A percentile compares a stretch with the other conserved stretches of the same genome.
Conservation (phyloP, 345 rosid genomes). For the Erysimum cheiranthoides region DNA sequence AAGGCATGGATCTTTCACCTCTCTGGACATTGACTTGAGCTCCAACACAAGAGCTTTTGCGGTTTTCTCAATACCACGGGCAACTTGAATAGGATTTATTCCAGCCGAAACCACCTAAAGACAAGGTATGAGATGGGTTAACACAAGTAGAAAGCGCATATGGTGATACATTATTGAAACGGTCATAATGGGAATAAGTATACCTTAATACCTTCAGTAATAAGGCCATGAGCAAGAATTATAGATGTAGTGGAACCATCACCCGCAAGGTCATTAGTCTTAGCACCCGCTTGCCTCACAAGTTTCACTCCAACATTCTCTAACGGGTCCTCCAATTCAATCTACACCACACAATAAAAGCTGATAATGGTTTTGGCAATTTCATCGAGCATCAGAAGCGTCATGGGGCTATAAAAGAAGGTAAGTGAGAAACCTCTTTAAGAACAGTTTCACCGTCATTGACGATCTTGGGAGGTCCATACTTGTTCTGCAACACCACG, state of each 20-base stretch:
- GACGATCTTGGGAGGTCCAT: slow-evolving; percentile 94
- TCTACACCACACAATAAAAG: slow-evolving; percentile 51
- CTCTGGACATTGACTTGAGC: slow-evolving; percentile 87
- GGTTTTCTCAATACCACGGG: slow-evolving; percentile 85
- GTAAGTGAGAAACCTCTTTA: slow-evolving; percentile 58
- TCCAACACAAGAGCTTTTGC: slow-evolving; percentile 78
- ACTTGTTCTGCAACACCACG: slow-evolving; percentile 88
- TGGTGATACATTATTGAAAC: not conserved
- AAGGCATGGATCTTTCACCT: slow-evolving; percentile 52
- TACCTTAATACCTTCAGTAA: slow-evolving; percentile 87
- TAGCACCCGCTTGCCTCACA: slow-evolving; percentile 98
- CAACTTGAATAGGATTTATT: slow-evolving; percentile 77
- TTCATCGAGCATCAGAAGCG: slow-evolving; percentile 30
- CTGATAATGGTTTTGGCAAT: slow-evolving; percentile 16
- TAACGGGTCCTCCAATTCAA: slow-evolving; percentile 88
- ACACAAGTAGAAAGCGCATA: slow-evolving; percentile 19
- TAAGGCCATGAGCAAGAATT: slow-evolving; percentile 88
- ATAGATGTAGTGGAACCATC: slow-evolving; percentile 96
- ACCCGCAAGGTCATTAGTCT: slow-evolving; percentile 91
- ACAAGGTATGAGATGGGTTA: slow-evolving; percentile 20
- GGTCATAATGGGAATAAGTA: slow-evolving; percentile 27
- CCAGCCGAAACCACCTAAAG: slow-evolving; percentile 86
- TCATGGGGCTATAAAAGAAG: not conserved
- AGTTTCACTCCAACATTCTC: slow-evolving; percentile 97
- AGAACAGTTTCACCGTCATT: slow-evolving; percentile 97